phyloP scores from a whole-genome alignment of 1,284 basidiomycete genomes.

The Fistulinella staudtii region DNA sequence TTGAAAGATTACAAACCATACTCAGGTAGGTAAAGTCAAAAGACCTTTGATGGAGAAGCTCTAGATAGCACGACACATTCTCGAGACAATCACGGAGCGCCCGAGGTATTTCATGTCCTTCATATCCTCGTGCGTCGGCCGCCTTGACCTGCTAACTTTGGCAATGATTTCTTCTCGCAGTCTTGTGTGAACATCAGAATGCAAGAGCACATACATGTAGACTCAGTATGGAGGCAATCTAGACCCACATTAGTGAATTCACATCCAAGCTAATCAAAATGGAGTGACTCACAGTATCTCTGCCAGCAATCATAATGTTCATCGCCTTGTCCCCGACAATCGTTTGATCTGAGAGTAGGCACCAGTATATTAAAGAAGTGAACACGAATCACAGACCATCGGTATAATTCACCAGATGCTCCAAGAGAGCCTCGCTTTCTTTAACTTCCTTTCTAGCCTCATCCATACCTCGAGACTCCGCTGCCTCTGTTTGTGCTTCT shows the following conservation, averaged over 20 bases:
- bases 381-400: conserved; percentile 22
- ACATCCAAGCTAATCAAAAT: too few species aligned
- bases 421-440: conserved; percentile 28
- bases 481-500: conserved; percentile 19
- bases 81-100: too few species aligned
- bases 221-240: conserved; percentile 16
- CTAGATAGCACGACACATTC: too few species aligned
- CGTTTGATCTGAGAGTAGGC: conserved; percentile 25
- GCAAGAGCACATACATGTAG: conserved; percentile 52
- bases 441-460: conserved; percentile 2
- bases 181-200: conserved; percentile 43
- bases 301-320: conserved; percentile 41
- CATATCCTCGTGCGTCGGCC: conserved; percentile 51
- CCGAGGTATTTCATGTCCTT: conserved; percentile 53
- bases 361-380: background rate
- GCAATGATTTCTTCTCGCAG: conserved; percentile 51
- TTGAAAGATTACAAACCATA: conserved; percentile 28
- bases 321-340: conserved; percentile 38
- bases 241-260: too few species aligned
- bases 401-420: conserved; percentile 29
- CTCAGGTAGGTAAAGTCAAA: conserved; percentile 59
- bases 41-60: conserved; percentile 49
- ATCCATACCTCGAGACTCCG: conserved; percentile 2
- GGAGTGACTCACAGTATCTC: conserved; percentile 38
- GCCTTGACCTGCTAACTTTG: conserved; percentile 39